These are phyloP conservation scores for Neurospora pannonica DNA, from an alignment of 495 filamentous ascomycete species.

Conservation along the genomic window DNA sequence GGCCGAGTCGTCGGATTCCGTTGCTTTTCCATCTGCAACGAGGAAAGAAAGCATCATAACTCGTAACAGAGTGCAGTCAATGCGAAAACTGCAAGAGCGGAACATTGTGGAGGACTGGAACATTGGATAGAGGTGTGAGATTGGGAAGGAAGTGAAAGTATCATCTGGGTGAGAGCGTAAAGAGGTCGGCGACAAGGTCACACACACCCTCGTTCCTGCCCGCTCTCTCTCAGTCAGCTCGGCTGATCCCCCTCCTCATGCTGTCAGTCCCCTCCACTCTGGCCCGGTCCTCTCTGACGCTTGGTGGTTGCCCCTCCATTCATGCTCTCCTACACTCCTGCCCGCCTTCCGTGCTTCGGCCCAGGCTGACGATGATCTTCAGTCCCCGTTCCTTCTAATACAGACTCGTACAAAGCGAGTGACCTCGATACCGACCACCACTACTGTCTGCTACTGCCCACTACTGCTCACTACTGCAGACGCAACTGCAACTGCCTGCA, in stretches of 20 bases:
- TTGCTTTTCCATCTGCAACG: background rate
- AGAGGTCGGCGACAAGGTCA: background rate
- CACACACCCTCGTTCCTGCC: background rate
- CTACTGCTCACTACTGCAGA: background rate
- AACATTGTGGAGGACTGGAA: background rate
- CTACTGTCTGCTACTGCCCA: background rate
- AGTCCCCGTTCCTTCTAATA: background rate
- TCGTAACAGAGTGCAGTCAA: background rate
- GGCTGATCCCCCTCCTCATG: background rate
- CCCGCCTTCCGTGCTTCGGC: background rate
- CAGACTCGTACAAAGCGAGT: background rate
- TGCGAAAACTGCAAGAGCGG: background rate
- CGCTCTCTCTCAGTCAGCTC: background rate
- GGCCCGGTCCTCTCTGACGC: background rate
- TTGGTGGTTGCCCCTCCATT: background rate
- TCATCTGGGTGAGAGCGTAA: background rate
- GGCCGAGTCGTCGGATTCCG: background rate
- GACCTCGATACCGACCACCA: background rate
- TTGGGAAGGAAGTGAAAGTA: background rate
- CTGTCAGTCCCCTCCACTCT: background rate
- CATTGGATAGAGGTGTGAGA: background rate
- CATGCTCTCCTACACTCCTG: background rate
- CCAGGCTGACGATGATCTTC: background rate
- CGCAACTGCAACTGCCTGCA: background rate
- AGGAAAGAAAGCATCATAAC: background rate